Evolutionary conservation across 495 filamentous ascomycete species (phyloP), one percentile per base, ranked within the genome.

Genomic region (Penicillium subrubescens): DNA sequence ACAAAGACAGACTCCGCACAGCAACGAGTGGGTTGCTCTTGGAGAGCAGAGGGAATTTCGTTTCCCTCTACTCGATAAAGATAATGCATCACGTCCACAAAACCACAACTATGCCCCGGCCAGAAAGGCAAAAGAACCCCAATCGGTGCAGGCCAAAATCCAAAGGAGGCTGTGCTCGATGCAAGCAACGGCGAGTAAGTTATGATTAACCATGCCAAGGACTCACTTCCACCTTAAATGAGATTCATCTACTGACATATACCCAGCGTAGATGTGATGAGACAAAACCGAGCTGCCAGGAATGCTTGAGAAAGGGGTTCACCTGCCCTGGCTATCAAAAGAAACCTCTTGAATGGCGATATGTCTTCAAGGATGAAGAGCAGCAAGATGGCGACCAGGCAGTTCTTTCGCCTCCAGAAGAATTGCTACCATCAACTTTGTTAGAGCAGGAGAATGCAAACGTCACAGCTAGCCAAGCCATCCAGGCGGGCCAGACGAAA

Each of bases 181-280:
- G 70, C 60, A 72, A 72, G 67, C 67, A 72, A 57, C 64, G 70
- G 58, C 62, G 70, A 62, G 70, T 72, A 70, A 70, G 70, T 72
- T 53, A 62, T 60, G 62, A 53, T 63, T 41, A 57, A 66, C 39
- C 46, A 55, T 61, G 33, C 52, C 53, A 46, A 63, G 41, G 37
- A 48, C 23, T 59, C 51, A 35, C 50, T 35, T 55, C 11, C 19
- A 48, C 15, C 19, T 17, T n/a, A 37, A 17, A 12, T 31, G 7
- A 23, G 12, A 23, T 56, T 29, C 23, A 17, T 48, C 39, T 19
- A 11, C 51, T 71, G 50, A 71, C 56, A 8, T 62, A 19, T 12
- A 12, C 23, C 8, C 17, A 72, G 70, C 67, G 70, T 35, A 70
- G 67, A 60, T 72, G 70, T 59, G 70, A 72, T 46, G 70, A 72